These are phyloP conservation scores for Termitomyces sp. DNA, from an alignment of 768 basidiomycete genomes.

Conservation along the genomic window DNA sequence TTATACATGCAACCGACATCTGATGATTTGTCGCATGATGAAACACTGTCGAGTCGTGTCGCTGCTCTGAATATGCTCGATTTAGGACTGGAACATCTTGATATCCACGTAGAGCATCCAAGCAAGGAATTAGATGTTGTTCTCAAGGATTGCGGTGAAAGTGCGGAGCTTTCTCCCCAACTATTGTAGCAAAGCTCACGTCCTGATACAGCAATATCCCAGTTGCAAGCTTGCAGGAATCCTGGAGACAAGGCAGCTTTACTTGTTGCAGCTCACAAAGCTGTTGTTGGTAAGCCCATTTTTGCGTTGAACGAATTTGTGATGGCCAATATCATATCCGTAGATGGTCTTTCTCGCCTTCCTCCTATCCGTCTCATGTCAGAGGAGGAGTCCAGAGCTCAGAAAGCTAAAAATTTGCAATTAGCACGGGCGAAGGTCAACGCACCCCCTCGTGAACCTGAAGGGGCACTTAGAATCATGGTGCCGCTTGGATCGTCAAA, in stretches of 20 bases:
- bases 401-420: slow-evolving; percentile 16
- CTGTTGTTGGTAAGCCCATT: slow-evolving; percentile 68
- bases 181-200: neutral
- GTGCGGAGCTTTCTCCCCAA: slow-evolving; percentile 38
- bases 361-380: slow-evolving; percentile 75
- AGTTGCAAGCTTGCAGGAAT: slow-evolving; percentile 39
- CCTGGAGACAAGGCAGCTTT: slow-evolving; percentile 80
- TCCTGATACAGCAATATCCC: slow-evolving; percentile 26
- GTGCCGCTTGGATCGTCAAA: slow-evolving; percentile 7
- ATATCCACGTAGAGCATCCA: slow-evolving; percentile 67
- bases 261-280: slow-evolving; percentile 80
- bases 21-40: slow-evolving; percentile 83
- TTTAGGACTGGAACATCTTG: slow-evolving; percentile 83
- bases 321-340: neutral
- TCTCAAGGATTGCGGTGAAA: slow-evolving; percentile 71
- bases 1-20: slow-evolving; percentile 68
- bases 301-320: neutral
- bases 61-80: slow-evolving; percentile 92
- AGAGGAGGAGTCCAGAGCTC: slow-evolving; percentile 39
- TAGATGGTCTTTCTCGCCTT: slow-evolving; percentile 72
- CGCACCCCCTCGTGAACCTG: slow-evolving; percentile 19
- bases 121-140: slow-evolving; percentile 55
- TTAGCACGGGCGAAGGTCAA: slow-evolving; percentile 10
- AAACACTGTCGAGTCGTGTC: slow-evolving; percentile 82
- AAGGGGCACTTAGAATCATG: slow-evolving; percentile 16